Evolutionary conservation across 305 asterid species (phyloP), one percentile per base, ranked within the genome.

Genomic region (Ajuga reptans): DNA sequence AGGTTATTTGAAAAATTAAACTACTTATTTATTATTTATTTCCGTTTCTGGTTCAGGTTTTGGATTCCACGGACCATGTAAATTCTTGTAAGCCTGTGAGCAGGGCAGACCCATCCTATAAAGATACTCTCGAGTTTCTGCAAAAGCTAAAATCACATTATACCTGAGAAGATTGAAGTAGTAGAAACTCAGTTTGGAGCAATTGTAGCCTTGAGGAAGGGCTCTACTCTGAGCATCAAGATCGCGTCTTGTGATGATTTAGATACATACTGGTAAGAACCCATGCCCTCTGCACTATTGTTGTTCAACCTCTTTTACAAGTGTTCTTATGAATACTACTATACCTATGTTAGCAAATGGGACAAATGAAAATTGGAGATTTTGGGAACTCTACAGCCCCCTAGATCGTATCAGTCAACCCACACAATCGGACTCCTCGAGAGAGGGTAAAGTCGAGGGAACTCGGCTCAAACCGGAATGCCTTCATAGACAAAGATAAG

Each of bases 1-100:
- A 50, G 27, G 16, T 66, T 64, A 10, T 58, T 33, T 2, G 55
- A 63, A 51, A 58, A 15, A 33, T 64, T 51, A 15, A 43, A 53
- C 14, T 36, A 21, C 27, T 21, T 21, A 21, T 21, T 29, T 42
- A 5, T 4, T 15, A 6, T 37, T 15, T 9, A 5, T 5, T 58
- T 70, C 14, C n/a, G 72, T 67, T 31, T 68, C 59, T 27, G 62
- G 16, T 68, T 73, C 91, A 93, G 99, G 97, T 89, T 4, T 80
- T 91, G 84, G 99, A 93, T 78, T 89, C 97, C 27, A 90, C 99
- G 1, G 99, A 91, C 82, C 99, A 93, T 84, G 79, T 93, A 64
- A 90, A 93, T 80, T 90, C 97, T 65, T 93, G 99, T 86, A 93
- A 93, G 84, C 99, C 99, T 37, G 64, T 91, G 64, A 84, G 85